Base-by-base conservation (phyloP, 371 early-diverging fungal genomes). In the Haplosporangium sp. region DNA sequence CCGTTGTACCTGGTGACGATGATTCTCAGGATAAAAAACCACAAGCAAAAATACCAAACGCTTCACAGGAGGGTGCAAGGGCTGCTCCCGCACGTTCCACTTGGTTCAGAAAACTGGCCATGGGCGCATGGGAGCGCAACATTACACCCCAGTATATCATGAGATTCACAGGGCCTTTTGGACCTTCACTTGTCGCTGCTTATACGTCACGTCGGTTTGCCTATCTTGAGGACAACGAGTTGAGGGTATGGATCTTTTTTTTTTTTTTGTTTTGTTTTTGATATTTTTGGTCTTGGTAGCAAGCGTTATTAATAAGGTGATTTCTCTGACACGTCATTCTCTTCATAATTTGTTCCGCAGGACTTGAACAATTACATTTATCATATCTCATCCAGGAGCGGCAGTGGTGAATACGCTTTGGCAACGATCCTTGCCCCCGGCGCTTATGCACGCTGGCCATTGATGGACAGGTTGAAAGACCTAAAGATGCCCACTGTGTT, bases 71-170 rank as follows among this genome's bases (percentile, higher is more conserved):
- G 11, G 56, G 18, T 16, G 45, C 62, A 11, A 23, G 50, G 12
- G 36, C 41, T 10, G 80, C 76, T 18, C 59, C 84, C 10, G 64
- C 69, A 13, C 73, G 84, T 7, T 87, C 89, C 3, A 66, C 69
- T 5, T 89, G 88, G 87, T 69, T 82, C 10, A 46, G 64, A 8
- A 72, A 54, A 36, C 53, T 83, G 38, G 73, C 82, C 0, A 68
- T 73, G 5, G 86, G 86, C 51, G 84, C 95, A 46, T 94, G 96
- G 94, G 84, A 91, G 38, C 83, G 85, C 60, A 92, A 93, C 66
- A 82, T 92, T 12, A 90, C 96, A 4, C 96, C 96, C 8, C 93
- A 93, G 88, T 88, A 87, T n/a, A 73, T 97, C 54, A 86, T 96
- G 51, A 88, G 96, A 6, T 72, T 86, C 40, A 73, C 84, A 16